Evolutionary conservation across 2,329 filamentous ascomycete species (phyloP).

Genomic region (Curvularia lunata): DNA sequence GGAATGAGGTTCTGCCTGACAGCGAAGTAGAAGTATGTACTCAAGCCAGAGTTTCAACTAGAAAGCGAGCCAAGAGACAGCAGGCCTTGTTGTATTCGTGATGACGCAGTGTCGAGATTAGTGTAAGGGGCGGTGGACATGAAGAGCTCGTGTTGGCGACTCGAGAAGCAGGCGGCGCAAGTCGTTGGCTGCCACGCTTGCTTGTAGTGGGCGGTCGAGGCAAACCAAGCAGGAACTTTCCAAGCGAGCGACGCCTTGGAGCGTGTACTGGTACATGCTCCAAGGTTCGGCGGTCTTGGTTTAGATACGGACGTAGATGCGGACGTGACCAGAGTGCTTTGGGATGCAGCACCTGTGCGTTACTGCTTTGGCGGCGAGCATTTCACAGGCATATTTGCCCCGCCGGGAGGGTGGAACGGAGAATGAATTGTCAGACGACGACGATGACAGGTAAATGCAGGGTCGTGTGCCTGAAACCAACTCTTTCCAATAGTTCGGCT

Average conservation of each 20-base stretch:
- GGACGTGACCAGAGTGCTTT: background rate
- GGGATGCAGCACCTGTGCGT: background rate
- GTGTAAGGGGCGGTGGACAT: background rate
- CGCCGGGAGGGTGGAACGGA: background rate
- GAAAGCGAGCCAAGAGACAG: background rate
- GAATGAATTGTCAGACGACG: background rate
- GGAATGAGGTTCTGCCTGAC: constrained; percentile 11
- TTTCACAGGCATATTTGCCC: background rate
- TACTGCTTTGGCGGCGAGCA: background rate
- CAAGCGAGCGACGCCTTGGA: background rate
- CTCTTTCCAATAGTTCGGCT: background rate
- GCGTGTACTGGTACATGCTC: background rate
- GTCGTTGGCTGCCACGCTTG: background rate
- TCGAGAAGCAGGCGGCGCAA: background rate
- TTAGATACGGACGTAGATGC: too few relatives aligned
- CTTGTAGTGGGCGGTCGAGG: background rate
- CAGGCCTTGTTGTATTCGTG: background rate
- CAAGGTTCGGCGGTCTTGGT: background rate
- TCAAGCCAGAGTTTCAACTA: constrained; percentile 3
- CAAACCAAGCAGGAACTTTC: constrained; percentile 1
- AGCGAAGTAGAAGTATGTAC: constrained; percentile 1
- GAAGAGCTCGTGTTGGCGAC: background rate
- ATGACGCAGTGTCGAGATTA: background rate
- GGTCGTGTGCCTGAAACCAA: background rate
- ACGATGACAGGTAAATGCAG: background rate